These are phyloP conservation scores for Sporobolomyces pararoseus DNA, from an alignment of 768 basidiomycete genomes.

Conservation along the genomic window DNA sequence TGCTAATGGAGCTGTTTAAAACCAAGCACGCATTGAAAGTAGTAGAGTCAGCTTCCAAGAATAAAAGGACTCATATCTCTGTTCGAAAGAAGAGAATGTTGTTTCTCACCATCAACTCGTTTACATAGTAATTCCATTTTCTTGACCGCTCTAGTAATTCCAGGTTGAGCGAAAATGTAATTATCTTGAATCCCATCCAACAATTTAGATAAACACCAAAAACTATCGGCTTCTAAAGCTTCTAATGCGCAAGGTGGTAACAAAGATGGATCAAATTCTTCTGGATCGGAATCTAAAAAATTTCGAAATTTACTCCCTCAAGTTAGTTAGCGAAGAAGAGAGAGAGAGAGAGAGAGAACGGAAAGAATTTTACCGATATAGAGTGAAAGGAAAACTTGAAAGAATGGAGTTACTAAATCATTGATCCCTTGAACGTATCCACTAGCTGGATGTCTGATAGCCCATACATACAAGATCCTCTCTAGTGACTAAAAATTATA, in stretches of 20 bases:
- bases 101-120: slow-evolving; percentile 67
- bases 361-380: slow-evolving; percentile 69
- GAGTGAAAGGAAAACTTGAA: slow-evolving; percentile 89
- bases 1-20: slow-evolving; percentile 67
- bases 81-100: not conserved
- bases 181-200: slow-evolving; percentile 98
- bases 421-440: slow-evolving; percentile 99
- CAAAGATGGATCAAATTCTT: slow-evolving; percentile 72
- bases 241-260: slow-evolving; percentile 68
- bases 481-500: slow-evolving; percentile 67
- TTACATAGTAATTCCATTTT: slow-evolving; percentile 91
- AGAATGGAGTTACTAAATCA: slow-evolving; percentile 95
- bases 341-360: not conserved
- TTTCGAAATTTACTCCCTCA: not conserved
- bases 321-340: not conserved
- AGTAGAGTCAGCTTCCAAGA: not conserved
- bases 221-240: slow-evolving; percentile 93
- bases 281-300: slow-evolving; percentile 76
- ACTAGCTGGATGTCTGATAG: slow-evolving; percentile 94
- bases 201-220: slow-evolving; percentile 94
- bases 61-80: not conserved
- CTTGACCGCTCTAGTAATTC: slow-evolving; percentile 86
- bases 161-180: slow-evolving; percentile 93
- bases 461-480: slow-evolving; percentile 96
- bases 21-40: not conserved